Base-by-base conservation (phyloP, 192 early-diverging fungal species). In the Coemansia sp. region DNA sequence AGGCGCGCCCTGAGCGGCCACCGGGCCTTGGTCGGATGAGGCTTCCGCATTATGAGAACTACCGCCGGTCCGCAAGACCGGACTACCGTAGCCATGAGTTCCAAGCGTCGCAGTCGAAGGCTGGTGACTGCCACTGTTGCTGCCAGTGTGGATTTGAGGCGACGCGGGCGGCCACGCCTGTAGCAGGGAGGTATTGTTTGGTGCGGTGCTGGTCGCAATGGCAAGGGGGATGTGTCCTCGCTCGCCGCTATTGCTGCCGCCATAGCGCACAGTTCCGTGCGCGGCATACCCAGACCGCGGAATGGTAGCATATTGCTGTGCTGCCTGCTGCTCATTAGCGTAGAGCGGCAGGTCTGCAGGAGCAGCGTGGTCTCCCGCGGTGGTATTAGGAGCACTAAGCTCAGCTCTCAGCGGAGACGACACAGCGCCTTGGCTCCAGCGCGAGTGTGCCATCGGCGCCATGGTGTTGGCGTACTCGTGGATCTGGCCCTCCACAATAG, bases 331-430 rank as follows among this genome's bases (percentile, higher is more conserved):
- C 43, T 66, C 62, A 23, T 43, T 58, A 2, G 46, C 40, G 37
- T 60, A 65, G 20, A 34, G 33, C 26, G 55, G 10, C 51, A 59
- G 28, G n/a, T n/a, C 45, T 31, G 56, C 56, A n/a, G 56, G 56
- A 18, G 56, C 56, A 20, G 56, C 18, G 26, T 10, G 14, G 20
- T 34, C 56, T 21, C 35, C 56, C 18, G 55, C 23, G 6, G 23
- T 18, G 33, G 63, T 26, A 2, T 40, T 26, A 31, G 64, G 18
- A 8, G 51, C 16, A 18, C 59, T 53, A 11, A 81, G 63, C 60
- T 81, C 73, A 8, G 57, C 59, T 11, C 78, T 69, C 34, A 81
- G 68, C 13, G 78, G 78, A 18, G 78, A 81, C 24, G 66, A 65
- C 16, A 55, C 51, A 0, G 70, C 67, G 9, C 73, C 46, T n/a